phyloP scores from a whole-genome alignment of 2,329 filamentous ascomycete genomes.

The Acrocalymma vagum region DNA sequence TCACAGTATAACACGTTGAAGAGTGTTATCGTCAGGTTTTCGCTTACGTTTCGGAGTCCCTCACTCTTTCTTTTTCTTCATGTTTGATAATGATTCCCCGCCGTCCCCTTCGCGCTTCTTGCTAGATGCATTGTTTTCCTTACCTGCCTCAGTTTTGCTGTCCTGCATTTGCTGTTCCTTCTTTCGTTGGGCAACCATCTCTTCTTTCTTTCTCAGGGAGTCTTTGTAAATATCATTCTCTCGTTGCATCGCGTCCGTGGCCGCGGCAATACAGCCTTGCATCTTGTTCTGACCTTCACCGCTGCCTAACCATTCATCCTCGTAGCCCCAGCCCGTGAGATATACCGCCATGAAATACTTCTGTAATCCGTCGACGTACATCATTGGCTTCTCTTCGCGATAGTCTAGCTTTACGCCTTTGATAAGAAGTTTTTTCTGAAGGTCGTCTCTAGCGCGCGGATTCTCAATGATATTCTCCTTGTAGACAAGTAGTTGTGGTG shows the following conservation, averaged over 20 bases:
- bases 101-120: too few species aligned
- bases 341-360: constrained; percentile 71
- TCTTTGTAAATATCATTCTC: constrained; percentile 23
- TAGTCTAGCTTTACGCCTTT: constrained; percentile 49
- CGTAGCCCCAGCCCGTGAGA: constrained; percentile 74
- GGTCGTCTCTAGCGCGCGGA: constrained; percentile 47
- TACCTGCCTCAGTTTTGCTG: too few species aligned
- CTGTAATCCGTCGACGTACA: constrained; percentile 62
- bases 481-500: constrained; percentile 42
- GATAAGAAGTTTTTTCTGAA: constrained; percentile 45
- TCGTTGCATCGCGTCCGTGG: constrained; percentile 66
- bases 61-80: too few species aligned
- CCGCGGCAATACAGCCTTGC: constrained; percentile 74
- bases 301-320: constrained; percentile 66
- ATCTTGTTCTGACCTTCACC: constrained; percentile 73
- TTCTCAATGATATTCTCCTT: constrained; percentile 46
- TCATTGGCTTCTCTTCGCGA: constrained; percentile 61
- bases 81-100: too few species aligned
- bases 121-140: too few species aligned
- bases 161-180: too few species aligned
- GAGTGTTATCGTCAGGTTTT: too few species aligned
- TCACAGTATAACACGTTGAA: too few species aligned
- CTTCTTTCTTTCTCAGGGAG: constrained; percentile 29
- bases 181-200: constrained; percentile 22
- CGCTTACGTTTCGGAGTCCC: too few species aligned